Base-by-base conservation (phyloP, 2,329 filamentous ascomycete species). In the Helicocarpus griseus region DNA sequence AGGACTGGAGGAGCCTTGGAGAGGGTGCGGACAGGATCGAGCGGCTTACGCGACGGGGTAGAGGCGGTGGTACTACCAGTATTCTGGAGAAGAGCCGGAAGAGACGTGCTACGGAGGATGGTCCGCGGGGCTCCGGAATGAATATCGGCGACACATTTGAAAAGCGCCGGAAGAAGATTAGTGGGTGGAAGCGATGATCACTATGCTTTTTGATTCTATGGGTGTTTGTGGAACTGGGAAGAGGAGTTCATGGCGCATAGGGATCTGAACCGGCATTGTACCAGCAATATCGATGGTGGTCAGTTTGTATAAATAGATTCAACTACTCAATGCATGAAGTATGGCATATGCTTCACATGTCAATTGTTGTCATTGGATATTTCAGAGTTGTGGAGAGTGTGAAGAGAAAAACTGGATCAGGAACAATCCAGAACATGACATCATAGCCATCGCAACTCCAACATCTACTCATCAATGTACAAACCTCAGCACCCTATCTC, bases 1-100 rank as follows among this genome's bases (percentile, higher is more conserved):
- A 97, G 70, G 93, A 97, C 65, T 97, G 89, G 88, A 81, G 85
- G 57, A 83, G 86, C 24, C 73, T 98, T 41, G 88, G 87, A 52
- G 85, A 90, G 65, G 89, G 89, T 6, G 80, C 90, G 48, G 88
- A 95, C 69, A 79, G 91, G 41, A 95, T 96, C 68, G 85, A 89
- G 60, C 78, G 83, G 56, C 74, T 95, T 63, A 96, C 90, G 5
- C 82, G 81, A 68, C 80, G 80, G 64, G 87, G 82, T 67, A 76
- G 75, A 54, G 74, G 75, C 33, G 74, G 75, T 58, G 66, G 75
- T 46, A 35, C 4, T 13, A 35, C 19, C 28, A 72, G 77, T 58
- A 78, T 80, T 0, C 64, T 88, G 58, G 90, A 95, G 63, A 90
- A 85, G 77, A 94, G 89, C 66, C 79, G 90, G 56, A 96, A 96